A percentile compares a stretch with the other conserved stretches of the same genome.
These are phyloP conservation scores for Puya raimondii DNA, from an alignment of 176 grass and related monocot species.

Conservation along the genomic window DNA sequence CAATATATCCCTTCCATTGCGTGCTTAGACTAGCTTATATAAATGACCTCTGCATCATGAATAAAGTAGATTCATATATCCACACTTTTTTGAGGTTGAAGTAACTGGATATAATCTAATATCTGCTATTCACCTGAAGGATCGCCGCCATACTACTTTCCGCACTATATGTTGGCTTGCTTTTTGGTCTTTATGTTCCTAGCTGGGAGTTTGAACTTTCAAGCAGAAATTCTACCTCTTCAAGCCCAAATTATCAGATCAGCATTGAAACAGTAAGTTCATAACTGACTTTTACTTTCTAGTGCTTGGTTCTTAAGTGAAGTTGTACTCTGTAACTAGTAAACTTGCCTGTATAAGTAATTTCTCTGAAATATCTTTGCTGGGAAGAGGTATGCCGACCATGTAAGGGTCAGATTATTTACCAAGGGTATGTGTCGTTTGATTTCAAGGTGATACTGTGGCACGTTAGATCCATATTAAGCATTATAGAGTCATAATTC, in stretches of 20 bases:
- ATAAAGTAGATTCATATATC: neutral
- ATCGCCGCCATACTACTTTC: conserved; percentile 47
- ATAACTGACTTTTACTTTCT: neutral
- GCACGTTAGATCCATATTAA: no score
- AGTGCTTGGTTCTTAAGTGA: neutral
- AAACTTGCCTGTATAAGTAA: neutral
- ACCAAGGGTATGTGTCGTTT: no score
- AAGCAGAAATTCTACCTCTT: conserved; percentile 42
- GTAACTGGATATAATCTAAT: conserved; percentile 4
- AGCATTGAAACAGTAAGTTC: conserved; percentile 46
- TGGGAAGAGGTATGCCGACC: no score
- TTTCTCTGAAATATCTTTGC: no score
- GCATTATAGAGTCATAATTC: no score
- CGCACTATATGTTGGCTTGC: conserved; percentile 54
- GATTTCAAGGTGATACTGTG: no score
- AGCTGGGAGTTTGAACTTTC: conserved; percentile 77
- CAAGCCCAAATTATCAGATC: conserved; percentile 22
- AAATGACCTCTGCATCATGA: neutral
- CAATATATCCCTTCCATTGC: neutral
- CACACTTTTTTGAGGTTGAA: neutral
- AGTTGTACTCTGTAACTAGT: neutral
- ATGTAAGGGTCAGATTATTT: no score
- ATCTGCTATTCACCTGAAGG: conserved; percentile 45
- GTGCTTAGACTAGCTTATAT: neutral
- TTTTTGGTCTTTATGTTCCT: conserved; percentile 71